Evolutionary conservation across 1,284 basidiomycete genomes (phyloP), one percentile per base, ranked within the genome.

Genomic region (Ceratobasidium sp.): DNA sequence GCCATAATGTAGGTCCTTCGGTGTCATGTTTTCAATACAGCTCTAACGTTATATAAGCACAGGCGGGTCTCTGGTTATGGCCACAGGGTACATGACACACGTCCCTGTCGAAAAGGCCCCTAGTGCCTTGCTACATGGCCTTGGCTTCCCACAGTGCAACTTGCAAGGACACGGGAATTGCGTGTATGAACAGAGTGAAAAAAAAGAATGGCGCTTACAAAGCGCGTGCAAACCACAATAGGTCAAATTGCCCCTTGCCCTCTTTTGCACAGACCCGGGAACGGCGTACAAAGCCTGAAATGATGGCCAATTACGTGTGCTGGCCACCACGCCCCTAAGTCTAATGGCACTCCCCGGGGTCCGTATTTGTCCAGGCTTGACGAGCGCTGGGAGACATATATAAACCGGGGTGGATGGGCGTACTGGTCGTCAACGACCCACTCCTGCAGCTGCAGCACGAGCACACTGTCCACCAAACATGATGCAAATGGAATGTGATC

Each of bases 331-430:
- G 51, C 62, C 63, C 51, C 48, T 67, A 38, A 33, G 63, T 48
- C 54, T 42, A 54, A 67, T 64, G 25, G 30, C 1, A 49, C 3
- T 36, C 46, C 25, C 49, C 63, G 63, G 63, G 63, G 63, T 67
- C 63, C 63, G 33, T 23, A 49, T 67, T 67, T 67, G 63, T 14
- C 38, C 23, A 9, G 40, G 51, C 51, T 67, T 67, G 30, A n/a
- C 33, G 38, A 53, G 51, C 36, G n/a, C 51, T 67, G 33, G 12
- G 48, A 28, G 40, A 48, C 49, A 40, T 36, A 67, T 67, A 67
- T 67, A 67, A 67, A 67, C 63, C 3, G 30, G 63, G 63, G 63
- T 38, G 21, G 63, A 5, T 67, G 63, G 63, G 36, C 44, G 62
- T 30, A 51, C 7, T 5, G 30, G 38, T 11, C 30, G 48, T 33